Evolutionary conservation across 179 eudicot genomes (phyloP).

Genomic region (Pouteria campechiana): DNA sequence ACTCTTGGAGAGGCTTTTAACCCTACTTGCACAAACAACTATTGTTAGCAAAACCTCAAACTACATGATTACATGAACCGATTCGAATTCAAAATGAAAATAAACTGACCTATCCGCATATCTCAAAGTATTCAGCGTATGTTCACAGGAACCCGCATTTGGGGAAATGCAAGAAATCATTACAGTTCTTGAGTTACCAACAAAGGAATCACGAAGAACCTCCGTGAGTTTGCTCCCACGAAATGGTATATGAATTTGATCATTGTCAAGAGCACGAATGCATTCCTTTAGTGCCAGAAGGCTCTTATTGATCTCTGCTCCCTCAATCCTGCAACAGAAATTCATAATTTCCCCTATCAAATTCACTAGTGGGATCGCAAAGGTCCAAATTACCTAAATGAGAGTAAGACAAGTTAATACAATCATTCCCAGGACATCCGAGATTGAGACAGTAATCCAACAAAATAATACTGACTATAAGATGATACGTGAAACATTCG

Average conservation of each 20-base stretch:
- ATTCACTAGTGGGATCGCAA: too few species aligned
- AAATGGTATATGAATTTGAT: conserved; percentile 94
- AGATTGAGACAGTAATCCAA: too few species aligned
- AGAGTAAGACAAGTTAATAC: too few species aligned
- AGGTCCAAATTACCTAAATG: too few species aligned
- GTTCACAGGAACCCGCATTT: conserved; percentile 93
- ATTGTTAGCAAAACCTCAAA: conserved; percentile 1
- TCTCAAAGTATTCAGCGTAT: conserved; percentile 95
- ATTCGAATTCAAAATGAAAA: not conserved
- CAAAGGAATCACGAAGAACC: conserved; percentile 99
- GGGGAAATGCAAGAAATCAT: conserved; percentile 99
- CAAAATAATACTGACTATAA: not conserved
- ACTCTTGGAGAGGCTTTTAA: conserved; percentile 86
- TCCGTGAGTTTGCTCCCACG: conserved; percentile 99
- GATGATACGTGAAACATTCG: too few species aligned
- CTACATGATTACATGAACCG: not conserved
- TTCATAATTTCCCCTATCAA: too few species aligned
- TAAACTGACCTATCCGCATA: conserved; percentile 83
- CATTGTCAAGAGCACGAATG: conserved; percentile 99
- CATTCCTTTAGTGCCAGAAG: conserved; percentile 98
- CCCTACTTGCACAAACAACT: conserved; percentile 35
- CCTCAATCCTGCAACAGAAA: conserved; percentile 70
- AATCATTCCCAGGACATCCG: too few species aligned
- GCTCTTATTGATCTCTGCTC: conserved; percentile 96
- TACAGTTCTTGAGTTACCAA: conserved; percentile 96